phyloP scores from a whole-genome alignment of 1,284 basidiomycete species.

The Ustilago crameri region DNA sequence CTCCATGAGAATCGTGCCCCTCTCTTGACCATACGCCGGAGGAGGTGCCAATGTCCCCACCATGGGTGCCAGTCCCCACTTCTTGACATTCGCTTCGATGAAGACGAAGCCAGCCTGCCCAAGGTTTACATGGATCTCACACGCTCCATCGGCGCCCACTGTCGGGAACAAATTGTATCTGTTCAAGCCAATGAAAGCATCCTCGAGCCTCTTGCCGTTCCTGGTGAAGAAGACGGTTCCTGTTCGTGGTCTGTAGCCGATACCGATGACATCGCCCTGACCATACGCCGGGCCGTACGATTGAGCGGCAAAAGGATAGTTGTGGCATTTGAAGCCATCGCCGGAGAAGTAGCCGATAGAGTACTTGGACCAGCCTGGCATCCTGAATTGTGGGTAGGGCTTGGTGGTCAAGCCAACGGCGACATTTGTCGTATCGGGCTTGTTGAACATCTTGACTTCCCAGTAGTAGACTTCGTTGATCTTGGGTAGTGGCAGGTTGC shows the following conservation, averaged over 20 bases:
- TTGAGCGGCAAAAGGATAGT: conserved; percentile 90
- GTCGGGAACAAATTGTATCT: conserved; percentile 67
- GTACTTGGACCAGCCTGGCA: conserved; percentile 79
- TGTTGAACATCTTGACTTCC: conserved; percentile 68
- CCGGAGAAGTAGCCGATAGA: conserved; percentile 94
- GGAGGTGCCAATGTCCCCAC: conserved; percentile 66
- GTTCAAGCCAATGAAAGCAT: conserved; percentile 65
- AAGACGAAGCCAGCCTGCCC: conserved; percentile 68
- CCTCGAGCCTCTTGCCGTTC: conserved; percentile 65
- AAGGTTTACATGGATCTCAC: conserved; percentile 66
- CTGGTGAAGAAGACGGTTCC: conserved; percentile 67
- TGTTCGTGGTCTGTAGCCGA: conserved; percentile 65
- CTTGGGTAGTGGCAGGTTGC: conserved; percentile 67
- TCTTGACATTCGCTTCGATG: conserved; percentile 68
- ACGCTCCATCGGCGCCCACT: conserved; percentile 63
- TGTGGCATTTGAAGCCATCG: conserved; percentile 95
- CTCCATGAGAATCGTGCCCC: conserved; percentile 68
- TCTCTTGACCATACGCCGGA: conserved; percentile 66
- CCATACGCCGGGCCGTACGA: conserved; percentile 86
- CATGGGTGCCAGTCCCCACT: conserved; percentile 68
- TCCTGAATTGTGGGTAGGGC: conserved; percentile 65
- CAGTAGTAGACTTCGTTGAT: conserved; percentile 68
- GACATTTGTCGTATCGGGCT: conserved; percentile 63
- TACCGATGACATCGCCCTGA: conserved; percentile 75
- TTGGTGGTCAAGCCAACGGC: conserved; percentile 65